Evolutionary conservation across 2,329 filamentous ascomycete genomes (phyloP).

Genomic region (Sporothrix sp.): DNA sequence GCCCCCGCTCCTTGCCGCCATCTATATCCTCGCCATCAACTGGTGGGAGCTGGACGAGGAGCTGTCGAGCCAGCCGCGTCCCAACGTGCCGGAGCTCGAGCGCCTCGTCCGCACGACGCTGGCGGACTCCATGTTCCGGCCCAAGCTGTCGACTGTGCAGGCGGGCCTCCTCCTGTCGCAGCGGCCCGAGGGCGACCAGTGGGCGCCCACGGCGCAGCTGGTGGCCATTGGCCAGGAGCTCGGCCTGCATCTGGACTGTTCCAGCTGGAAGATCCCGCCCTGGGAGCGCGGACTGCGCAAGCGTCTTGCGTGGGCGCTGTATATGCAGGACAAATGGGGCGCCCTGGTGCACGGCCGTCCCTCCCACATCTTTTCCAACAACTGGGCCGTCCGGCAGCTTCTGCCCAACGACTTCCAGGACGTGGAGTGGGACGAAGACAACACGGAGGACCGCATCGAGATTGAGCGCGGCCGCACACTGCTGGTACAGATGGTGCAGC

Average conservation of each 20-base stretch:
- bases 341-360: constrained; percentile 76
- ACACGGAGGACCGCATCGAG: constrained; percentile 52
- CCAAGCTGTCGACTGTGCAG: constrained; percentile 46
- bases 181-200: constrained; percentile 35
- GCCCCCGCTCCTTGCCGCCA: constrained; percentile 47
- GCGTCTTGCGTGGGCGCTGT: constrained; percentile 54
- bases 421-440: constrained; percentile 54
- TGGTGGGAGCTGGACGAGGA: constrained; percentile 51
- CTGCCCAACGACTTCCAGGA: constrained; percentile 62
- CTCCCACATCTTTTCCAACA: constrained; percentile 57
- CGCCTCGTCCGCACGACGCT: constrained; percentile 32
- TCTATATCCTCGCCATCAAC: constrained; percentile 52
- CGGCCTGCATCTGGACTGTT: constrained; percentile 51
- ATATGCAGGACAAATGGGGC: constrained; percentile 66
- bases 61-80: constrained; percentile 36
- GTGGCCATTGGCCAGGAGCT: constrained; percentile 50
- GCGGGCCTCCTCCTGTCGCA: constrained; percentile 46
- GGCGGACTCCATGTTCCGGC: constrained; percentile 38
- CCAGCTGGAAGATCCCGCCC: constrained; percentile 49
- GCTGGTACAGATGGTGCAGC: constrained; percentile 65
- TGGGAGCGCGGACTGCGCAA: constrained; percentile 55
- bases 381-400: constrained; percentile 70
- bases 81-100: constrained; percentile 29
- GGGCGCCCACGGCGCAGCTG: constrained; percentile 41
- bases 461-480: constrained; percentile 58